Percentiles rank a stretch among this genome's conserved stretches.
Conservation (phyloP, 345 rosid genomes). For the Corchorus capsularis region DNA sequence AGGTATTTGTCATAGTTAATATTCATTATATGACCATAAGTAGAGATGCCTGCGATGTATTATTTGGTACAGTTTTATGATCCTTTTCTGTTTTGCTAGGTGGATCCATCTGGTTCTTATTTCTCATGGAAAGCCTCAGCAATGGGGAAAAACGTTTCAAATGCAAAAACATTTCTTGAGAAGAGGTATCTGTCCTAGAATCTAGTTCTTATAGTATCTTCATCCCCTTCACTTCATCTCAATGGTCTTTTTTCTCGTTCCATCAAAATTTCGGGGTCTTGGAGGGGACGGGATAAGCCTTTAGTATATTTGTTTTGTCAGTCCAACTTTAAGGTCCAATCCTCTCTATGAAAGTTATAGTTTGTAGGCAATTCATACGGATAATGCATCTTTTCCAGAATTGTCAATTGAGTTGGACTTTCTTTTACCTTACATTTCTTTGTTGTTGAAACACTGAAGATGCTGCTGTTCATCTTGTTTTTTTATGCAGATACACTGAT, state of each 20-base stretch:
- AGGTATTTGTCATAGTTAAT: slow-evolving; percentile 48
- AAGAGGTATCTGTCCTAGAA: slow-evolving; percentile 53
- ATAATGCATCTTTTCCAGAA: neutral
- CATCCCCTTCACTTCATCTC: neutral
- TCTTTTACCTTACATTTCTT: neutral
- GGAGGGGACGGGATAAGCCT: neutral
- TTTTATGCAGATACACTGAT: slow-evolving; percentile 69
- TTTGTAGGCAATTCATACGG: neutral
- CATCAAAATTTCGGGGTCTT: neutral
- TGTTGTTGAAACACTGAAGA: slow-evolving; percentile 2
- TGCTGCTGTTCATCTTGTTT: neutral
- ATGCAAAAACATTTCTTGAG: slow-evolving; percentile 93
- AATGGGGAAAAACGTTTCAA: slow-evolving; percentile 96
- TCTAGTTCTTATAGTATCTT: neutral
- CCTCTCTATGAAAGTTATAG: neutral
- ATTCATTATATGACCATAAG: neutral
- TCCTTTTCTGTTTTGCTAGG: slow-evolving; percentile 36
- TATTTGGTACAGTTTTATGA: slow-evolving; percentile 2
- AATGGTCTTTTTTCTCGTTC: neutral
- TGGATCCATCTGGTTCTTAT: slow-evolving; percentile 96
- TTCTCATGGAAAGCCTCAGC: slow-evolving; percentile 99
- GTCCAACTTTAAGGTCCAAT: neutral
- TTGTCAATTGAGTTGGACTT: neutral
- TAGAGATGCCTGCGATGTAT: slow-evolving; percentile 2
- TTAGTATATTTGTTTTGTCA: neutral